A percentile compares a stretch with the other conserved stretches of the same genome.
phyloP scores from a whole-genome alignment of 352 stramenopile genomes.

The Elongisporangium anandrum region DNA sequence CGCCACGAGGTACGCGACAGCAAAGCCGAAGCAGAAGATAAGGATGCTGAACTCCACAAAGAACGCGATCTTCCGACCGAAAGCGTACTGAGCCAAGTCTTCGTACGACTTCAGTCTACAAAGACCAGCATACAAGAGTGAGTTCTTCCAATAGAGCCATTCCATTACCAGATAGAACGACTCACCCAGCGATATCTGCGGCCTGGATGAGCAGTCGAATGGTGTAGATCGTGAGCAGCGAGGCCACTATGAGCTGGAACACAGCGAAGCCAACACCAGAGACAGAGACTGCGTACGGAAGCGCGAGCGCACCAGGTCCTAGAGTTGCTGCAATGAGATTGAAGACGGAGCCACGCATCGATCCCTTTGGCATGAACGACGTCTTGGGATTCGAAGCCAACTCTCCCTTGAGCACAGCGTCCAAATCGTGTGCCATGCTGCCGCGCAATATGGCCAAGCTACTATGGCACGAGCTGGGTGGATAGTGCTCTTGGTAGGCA shows the following conservation, averaged over 20 bases:
- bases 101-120: conserved; percentile 81
- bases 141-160: conserved; percentile 1
- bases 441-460: too few relatives aligned
- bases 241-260: conserved; percentile 58
- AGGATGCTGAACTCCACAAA: conserved; percentile 86
- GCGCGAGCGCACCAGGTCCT: conserved; percentile 65
- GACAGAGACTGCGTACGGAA: conserved; percentile 80
- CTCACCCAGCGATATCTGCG: conserved; percentile 73
- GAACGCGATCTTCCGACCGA: conserved; percentile 75
- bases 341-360: conserved; percentile 80
- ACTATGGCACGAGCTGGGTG: too few relatives aligned
- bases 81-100: conserved; percentile 78
- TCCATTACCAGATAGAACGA: neutral
- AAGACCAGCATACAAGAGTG: neutral
- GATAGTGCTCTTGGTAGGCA: too few relatives aligned
- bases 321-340: conserved; percentile 78
- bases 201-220: conserved; percentile 80
- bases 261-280: conserved; percentile 76
- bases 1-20: conserved; percentile 79
- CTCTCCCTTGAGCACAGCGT: conserved; percentile 46
- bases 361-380: conserved; percentile 75
- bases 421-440: too few relatives aligned
- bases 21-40: conserved; percentile 84
- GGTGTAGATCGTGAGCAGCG: conserved; percentile 75
- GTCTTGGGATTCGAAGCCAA: conserved; percentile 72